phyloP scores from a whole-genome alignment of 768 basidiomycete species.

The Leccinum variicolor region DNA sequence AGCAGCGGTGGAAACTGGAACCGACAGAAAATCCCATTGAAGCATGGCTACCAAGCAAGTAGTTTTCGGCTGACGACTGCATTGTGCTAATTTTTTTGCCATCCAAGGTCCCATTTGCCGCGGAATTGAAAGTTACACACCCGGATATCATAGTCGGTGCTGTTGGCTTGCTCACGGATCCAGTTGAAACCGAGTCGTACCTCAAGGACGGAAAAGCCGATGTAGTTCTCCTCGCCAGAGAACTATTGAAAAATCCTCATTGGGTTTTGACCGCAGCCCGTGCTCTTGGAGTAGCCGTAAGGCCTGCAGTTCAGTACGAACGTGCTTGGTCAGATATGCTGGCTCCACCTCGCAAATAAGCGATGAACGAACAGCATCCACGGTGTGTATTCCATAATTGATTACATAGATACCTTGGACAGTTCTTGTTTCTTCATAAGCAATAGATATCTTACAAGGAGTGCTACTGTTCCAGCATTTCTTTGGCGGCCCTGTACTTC shows the following conservation, averaged over 20 bases:
- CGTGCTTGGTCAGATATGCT: constrained; percentile 48
- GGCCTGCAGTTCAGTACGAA: constrained; percentile 72
- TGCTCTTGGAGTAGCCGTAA: constrained; percentile 60
- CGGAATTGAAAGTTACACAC: constrained; percentile 56
- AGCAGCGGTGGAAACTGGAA: constrained; percentile 65
- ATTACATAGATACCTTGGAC: constrained; percentile 3
- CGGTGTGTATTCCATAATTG: neutral
- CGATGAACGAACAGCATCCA: neutral
- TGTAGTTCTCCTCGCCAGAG: constrained; percentile 63
- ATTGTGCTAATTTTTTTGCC: neutral
- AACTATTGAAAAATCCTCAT: constrained; percentile 62
- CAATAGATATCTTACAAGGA: constrained; percentile 9
- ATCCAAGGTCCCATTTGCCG: constrained; percentile 62
- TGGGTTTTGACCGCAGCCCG: constrained; percentile 62
- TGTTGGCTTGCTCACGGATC: constrained; percentile 72
- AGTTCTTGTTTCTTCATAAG: neutral
- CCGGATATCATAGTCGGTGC: constrained; percentile 54
- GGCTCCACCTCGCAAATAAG: constrained; percentile 4
- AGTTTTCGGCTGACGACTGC: neutral
- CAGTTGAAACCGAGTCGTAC: constrained; percentile 56
- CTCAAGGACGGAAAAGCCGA: constrained; percentile 67
- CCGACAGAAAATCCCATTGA: constrained; percentile 50
- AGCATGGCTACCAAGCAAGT: constrained; percentile 60
- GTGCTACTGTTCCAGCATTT: constrained; percentile 43
- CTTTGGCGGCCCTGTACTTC: constrained; percentile 77